Percentiles rank a stretch among this genome's conserved stretches.
Conservation (phyloP, 2,329 filamentous ascomycete species). For the Stagonosporopsis tanaceti region DNA sequence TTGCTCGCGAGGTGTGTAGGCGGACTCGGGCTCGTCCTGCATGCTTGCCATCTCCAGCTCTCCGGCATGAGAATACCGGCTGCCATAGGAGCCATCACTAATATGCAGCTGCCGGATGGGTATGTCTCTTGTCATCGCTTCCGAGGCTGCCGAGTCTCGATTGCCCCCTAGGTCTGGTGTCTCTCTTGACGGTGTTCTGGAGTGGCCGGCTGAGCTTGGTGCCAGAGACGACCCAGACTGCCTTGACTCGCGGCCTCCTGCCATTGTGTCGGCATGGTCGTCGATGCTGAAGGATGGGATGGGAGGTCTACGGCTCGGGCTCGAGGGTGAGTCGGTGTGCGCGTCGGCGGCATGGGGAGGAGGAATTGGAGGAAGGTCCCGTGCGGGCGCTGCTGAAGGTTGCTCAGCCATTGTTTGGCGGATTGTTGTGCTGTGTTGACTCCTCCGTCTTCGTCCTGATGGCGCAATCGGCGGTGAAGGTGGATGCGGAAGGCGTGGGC, state of each 20-base stretch:
- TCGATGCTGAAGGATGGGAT: slow-evolving; percentile 45
- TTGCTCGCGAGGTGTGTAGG: slow-evolving; percentile 33
- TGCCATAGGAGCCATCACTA: slow-evolving; percentile 41
- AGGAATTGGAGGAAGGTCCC: slow-evolving; percentile 40
- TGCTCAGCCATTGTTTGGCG: slow-evolving; percentile 40
- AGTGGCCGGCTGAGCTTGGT: slow-evolving; percentile 45
- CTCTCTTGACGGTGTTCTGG: slow-evolving; percentile 47
- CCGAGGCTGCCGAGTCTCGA: slow-evolving; percentile 32
- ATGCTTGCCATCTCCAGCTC: slow-evolving; percentile 41
- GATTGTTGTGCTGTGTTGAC: slow-evolving; percentile 10
- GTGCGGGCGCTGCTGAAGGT: slow-evolving; percentile 30
- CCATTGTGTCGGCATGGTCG: slow-evolving; percentile 40
- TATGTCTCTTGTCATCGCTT: slow-evolving; percentile 44
- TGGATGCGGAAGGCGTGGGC: background rate
- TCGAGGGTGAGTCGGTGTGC: slow-evolving; percentile 22
- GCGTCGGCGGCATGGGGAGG: slow-evolving; percentile 21
- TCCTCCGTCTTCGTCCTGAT: background rate
- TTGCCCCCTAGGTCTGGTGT: slow-evolving; percentile 37
- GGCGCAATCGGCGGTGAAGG: background rate
- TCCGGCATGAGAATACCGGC: slow-evolving; percentile 44
- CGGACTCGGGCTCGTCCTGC: slow-evolving; percentile 33
- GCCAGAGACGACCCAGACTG: slow-evolving; percentile 46
- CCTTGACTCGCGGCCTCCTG: slow-evolving; percentile 42
- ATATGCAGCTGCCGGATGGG: slow-evolving; percentile 47
- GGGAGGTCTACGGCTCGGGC: slow-evolving; percentile 27